Evolutionary conservation across 192 early-diverging fungal genomes (phyloP).

Genomic region (Coemansia biformis): DNA sequence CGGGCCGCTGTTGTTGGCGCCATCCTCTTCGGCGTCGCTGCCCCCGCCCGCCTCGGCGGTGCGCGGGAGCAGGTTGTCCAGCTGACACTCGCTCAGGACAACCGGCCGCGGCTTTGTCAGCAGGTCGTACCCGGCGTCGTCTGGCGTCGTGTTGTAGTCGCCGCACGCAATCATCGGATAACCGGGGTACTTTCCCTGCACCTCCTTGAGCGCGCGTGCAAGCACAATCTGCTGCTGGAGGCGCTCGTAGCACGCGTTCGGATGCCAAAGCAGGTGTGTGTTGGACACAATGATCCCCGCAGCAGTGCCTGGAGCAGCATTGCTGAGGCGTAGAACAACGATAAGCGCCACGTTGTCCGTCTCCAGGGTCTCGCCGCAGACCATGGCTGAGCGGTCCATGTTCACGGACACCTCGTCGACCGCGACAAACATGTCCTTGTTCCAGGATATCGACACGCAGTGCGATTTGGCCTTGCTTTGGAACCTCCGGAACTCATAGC

Average conservation of each 20-base stretch:
- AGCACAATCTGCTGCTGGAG: constrained; percentile 45
- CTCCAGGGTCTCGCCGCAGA: constrained; percentile 27
- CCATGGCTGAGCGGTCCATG: constrained; percentile 27
- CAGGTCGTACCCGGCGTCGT: constrained; percentile 55
- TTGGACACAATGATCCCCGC: constrained; percentile 42
- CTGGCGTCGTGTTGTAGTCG: constrained; percentile 59
- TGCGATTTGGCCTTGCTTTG: constrained; percentile 33
- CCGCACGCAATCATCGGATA: constrained; percentile 22
- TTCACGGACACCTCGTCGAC: constrained; percentile 17
- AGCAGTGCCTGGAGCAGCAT: background rate
- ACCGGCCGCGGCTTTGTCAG: constrained; percentile 52
- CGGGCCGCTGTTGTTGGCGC: too few species aligned
- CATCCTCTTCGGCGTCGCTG: background rate
- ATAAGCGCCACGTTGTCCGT: constrained; percentile 46
- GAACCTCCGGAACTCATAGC: constrained; percentile 35
- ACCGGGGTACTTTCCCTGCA: constrained; percentile 29
- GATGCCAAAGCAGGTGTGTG: constrained; percentile 45
- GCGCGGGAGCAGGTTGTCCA: constrained; percentile 41
- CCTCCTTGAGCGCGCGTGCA: constrained; percentile 9
- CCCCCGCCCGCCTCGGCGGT: constrained; percentile 1
- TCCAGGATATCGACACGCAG: constrained; percentile 40
- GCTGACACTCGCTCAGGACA: constrained; percentile 41
- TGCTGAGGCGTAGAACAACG: constrained; percentile 8
- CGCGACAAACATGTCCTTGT: constrained; percentile 16
- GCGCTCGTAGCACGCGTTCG: constrained; percentile 40